Base-by-base conservation (phyloP, 176 grass and related monocot genomes). In the Tillandsia leiboldiana region DNA sequence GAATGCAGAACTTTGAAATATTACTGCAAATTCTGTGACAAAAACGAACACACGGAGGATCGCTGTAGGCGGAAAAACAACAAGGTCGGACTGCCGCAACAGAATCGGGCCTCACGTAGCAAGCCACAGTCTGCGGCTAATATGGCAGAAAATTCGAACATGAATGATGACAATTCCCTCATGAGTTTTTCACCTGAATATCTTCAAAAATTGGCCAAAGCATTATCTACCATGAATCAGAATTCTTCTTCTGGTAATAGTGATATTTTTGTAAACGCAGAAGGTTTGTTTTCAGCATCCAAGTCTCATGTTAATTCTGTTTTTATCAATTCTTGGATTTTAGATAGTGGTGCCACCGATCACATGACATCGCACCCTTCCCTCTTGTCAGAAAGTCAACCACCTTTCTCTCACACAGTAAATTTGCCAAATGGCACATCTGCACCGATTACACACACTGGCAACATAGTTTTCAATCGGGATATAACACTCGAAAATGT, bases 1-100 rank as follows among this genome's bases (percentile, higher is more conserved):
- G 51, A 53, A 53, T 53, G 51, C 51, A 53, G 51, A 53, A 53
- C 51, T 53, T 53, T 53, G 51, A 53, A 53, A 53, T 53, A 53
- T 53, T 53, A 53, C 51, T 53, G 51, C 51, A 53, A 53, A 53
- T 53, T 53, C 51, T 53, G 51, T 53, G 51, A 53, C 51, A 53
- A 53, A 53, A 53, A 3, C 51, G 51, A 2, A 53, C 51, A 53
- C 51, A 53, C 51, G 51, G 51, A 53, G 51, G 51, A 53, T 53
- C 51, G 51, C 51, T 53, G 51, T 53, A 53, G 51, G 51, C 51
- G 51, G 1, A 53, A 53, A 53, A 1, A 53, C 51, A 53, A 53
- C 51, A 53, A 53, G 2, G 51, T 2, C 51, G 51, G 51, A 53
- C 51, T 53, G 51, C 51, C 51, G 13, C 51, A 53, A 53, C 51